Evolutionary conservation across 1,284 basidiomycete genomes (phyloP), one percentile per base, ranked within the genome.

Genomic region (Rhodofomes roseus): DNA sequence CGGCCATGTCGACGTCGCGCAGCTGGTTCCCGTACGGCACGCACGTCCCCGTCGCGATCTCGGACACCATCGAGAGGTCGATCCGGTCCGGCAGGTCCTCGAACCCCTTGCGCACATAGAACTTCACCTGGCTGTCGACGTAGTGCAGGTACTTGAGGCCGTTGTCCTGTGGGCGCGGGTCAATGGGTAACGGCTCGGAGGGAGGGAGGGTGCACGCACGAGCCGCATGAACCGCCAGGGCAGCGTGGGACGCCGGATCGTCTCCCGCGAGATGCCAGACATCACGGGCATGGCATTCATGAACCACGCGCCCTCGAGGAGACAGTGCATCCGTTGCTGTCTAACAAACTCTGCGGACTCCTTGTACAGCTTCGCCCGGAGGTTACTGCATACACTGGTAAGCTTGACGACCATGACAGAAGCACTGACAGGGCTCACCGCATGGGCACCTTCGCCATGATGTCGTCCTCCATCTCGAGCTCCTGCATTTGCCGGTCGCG

Each of bases 401-500:
- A 23, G 41, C 20, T 36, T 53, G 54, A 54, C 59, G 50, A 9
- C 16, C 25, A 48, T 25, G 6, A 16, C 11, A 39, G 18, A 37
- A 40, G 22, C 14, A 34, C 22, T 20, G 55, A 48, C 4, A 58
- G 23, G 2, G 71, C 87, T 56, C 65, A 93, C 92, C 91, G 81
- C 29, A 96, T 86, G 9, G 93, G 92, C 8, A 89, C 81, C 70
- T 93, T 93, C 73, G 83, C 90, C 66, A 95, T 77, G 50, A 95
- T 76, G 70, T 96, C 95, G 72, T 98, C 95, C 70, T 97, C 94
- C 57, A 89, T 81, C 68, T 96, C 96, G 18, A 97, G 80, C 73
- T 97, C 90, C 70, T 92, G 88, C 93, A 97, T 95, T 76, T 98
- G 96, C 39, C 93, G 80, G 68, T 96, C 94, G 52, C 96, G 82